Base-by-base conservation (phyloP, 352 stramenopile genomes). In the Globisporangium emineosum region DNA sequence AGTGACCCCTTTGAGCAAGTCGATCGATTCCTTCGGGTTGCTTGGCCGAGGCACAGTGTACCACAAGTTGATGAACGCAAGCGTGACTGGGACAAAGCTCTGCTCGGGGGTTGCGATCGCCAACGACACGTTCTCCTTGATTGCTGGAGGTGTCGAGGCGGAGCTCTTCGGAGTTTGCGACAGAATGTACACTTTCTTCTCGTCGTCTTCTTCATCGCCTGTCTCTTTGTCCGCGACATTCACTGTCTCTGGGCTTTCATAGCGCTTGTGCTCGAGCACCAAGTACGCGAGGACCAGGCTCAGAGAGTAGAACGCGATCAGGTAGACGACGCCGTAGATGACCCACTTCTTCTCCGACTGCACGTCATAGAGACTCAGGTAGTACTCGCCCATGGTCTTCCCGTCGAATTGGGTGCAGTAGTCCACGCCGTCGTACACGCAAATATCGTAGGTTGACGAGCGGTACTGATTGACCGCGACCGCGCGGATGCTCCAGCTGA, bases 1-100 rank as follows among this genome's bases (percentile, higher is more conserved):
- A 0, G 55, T 64, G 49, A 88, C 64, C 8, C 68, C 55, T 9
- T 64, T 59, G 30, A 88, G 73, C 29, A 87, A 27, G 25, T 72
- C 56, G 45, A 72, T 72, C 15, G 57, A 32, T 40, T 63, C 33
- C 19, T 73, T 66, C 4, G 33, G 45, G 15, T 60, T 54, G 23
- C 33, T 32, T 1, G 47, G 49, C 21, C 40, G 19, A 12, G 55
- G 30, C 5, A 75, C 62, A 5, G 60, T 72, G 56, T 75, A 75
- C 45, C 60, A 64, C 8, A 75, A 40, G 29, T 75, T 25, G 19
- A 62, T 35, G 37, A 75, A 75, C 1, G 61, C 15, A 17, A 45
- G 40, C 15, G 40, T 21, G 40, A 45, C 40, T 21, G 40, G 40
- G 21, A 45, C 15, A 21, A 45, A 45, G 40, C 21, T 45, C 40